Conservation (phyloP, 1,284 basidiomycete species). For the Trametes sp. region DNA sequence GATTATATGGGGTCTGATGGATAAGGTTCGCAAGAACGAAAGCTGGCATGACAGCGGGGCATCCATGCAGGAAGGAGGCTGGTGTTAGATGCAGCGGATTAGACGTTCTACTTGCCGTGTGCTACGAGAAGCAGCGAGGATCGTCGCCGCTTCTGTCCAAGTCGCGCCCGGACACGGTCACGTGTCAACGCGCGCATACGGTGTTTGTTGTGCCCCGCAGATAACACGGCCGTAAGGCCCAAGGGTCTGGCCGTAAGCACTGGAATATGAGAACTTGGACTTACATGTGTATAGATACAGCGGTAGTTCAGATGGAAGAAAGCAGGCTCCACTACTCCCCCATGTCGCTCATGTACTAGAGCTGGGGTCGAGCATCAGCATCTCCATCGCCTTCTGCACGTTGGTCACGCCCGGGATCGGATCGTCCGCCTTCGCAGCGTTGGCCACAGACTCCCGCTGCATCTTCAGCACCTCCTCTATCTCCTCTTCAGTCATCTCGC, state of each 20-base stretch:
- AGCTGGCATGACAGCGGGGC: background rate
- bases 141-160: background rate
- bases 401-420: background rate
- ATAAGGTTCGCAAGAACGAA: background rate
- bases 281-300: no score
- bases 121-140: background rate
- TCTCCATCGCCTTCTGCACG: slow-evolving; percentile 5
- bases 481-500: background rate
- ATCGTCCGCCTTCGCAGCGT: background rate
- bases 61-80: background rate
- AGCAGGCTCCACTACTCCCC: no score
- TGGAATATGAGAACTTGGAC: no score
- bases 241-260: no score
- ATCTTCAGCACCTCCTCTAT: background rate
- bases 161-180: background rate
- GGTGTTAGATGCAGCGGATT: no score
- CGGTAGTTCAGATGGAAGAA: no score
- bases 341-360: background rate
- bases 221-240: no score
- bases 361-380: background rate
- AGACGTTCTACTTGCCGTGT: no score
- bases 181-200: background rate
- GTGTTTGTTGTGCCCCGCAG: no score
- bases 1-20: background rate
- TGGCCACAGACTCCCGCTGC: background rate